phyloP scores from a whole-genome alignment of 140 eudicot species.

The Cichorium intybus region DNA sequence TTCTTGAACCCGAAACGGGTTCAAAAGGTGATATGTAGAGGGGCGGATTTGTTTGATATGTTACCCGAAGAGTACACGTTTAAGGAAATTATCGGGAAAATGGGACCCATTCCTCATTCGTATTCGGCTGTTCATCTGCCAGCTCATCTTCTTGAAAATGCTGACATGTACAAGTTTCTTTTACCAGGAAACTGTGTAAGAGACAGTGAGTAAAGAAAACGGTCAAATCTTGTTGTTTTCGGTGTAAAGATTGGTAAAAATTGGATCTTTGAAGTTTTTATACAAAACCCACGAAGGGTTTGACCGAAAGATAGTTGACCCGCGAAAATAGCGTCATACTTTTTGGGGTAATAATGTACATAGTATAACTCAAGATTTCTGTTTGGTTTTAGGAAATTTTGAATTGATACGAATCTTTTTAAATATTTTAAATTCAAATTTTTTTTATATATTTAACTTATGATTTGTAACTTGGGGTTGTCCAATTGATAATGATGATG shows the following conservation, averaged over 20 bases:
- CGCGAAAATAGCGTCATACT: constrained; percentile 23
- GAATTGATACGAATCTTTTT: constrained; percentile 38
- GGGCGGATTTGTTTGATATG: constrained; percentile 89
- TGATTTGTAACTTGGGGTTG: constrained; percentile 17
- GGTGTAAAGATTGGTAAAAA: constrained; percentile 31
- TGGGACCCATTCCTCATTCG: too few species aligned
- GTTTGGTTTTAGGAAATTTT: constrained; percentile 48
- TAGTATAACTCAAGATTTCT: constrained; percentile 30
- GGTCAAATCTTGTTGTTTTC: neutral
- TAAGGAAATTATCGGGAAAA: too few species aligned
- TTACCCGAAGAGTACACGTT: constrained; percentile 91
- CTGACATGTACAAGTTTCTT: constrained; percentile 69
- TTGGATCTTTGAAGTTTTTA: constrained; percentile 48
- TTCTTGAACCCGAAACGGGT: constrained; percentile 72
- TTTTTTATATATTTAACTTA: constrained; percentile 21
- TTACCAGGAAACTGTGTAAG: constrained; percentile 88
- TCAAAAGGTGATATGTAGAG: constrained; percentile 77
- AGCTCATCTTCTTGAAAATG: constrained; percentile 77
- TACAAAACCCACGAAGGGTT: constrained; percentile 34
- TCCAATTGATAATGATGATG: neutral
- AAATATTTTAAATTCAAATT: constrained; percentile 15
- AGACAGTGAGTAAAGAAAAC: constrained; percentile 55
- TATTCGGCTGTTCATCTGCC: constrained; percentile 98
- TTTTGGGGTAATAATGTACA: constrained; percentile 48
- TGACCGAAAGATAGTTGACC: constrained; percentile 41